Base-by-base conservation (phyloP, 345 rosid species). In the Mallotus nudiflorus region DNA sequence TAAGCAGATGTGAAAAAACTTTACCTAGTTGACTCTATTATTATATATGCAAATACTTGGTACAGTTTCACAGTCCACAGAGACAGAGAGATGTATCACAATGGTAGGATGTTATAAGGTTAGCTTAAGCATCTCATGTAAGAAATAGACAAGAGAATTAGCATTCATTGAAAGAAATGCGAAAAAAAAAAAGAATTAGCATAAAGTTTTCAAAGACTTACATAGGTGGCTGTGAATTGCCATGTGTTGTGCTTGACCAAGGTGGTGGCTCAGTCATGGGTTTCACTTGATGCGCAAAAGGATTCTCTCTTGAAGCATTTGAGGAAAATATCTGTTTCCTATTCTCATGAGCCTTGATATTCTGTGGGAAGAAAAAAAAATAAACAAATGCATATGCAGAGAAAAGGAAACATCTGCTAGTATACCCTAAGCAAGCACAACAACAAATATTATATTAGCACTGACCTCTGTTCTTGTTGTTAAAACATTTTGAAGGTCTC, bases 301-400 rank as follows among this genome's bases (percentile, higher is more conserved):
- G 82, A 69, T 77, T 86, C 67, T 90, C 92, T 71, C 85, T 84
- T 39, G 76, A 79, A 69, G 88, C 78, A 75, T 82, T 88, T 46
- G 88, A 80, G 6, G 98, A 93, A 72, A 94, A 91, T 28, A 91
- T 83, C 65, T 91, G 88, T 75, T 81, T 94, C 75, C 96, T 72
- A 65, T 82, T 91, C 74, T 91, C 97, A 80, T 91, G 97, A 73
- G 97, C 98, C 79, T 89, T 94, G 67, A 89, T 88, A 76, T 91
- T 91, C 97, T 91, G 83, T 75, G 62, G 46, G n/a, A 28, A 60
- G 42, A 63, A 61, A 31, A 28, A 33, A 44, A 49, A 48, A 12
- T n/a, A n/a, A n/a, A n/a, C n/a, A 19, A 9, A 50, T 39, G 9
- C 2, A 46, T 27, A 62, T 25, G 39, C 11, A 14, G 0, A 64